phyloP scores from a whole-genome alignment of 805 yeast genomes.

The Grigorovia yakushimaensis region DNA sequence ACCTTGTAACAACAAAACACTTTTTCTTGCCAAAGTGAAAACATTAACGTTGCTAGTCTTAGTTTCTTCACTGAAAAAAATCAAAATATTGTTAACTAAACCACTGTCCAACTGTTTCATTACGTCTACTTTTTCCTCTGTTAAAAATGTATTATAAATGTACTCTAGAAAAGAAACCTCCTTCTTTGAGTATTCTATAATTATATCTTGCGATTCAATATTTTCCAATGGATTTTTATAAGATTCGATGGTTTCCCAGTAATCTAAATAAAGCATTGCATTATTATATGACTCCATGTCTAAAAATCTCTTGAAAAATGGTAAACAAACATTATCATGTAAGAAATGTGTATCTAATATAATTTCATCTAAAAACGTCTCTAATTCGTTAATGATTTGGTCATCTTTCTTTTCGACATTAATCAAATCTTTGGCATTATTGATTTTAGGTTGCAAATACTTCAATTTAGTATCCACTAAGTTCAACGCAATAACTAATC shows the following conservation, averaged over 20 bases:
- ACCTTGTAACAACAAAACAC: conserved; percentile 51
- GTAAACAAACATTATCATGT: conserved; percentile 10
- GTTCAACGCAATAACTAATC: conserved; percentile 18
- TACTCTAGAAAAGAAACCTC: conserved; percentile 25
- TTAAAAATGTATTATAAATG: conserved; percentile 8
- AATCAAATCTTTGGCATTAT: background rate
- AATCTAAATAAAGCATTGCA: conserved; percentile 36
- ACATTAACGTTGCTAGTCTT: conserved; percentile 6
- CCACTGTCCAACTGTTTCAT: conserved; percentile 15
- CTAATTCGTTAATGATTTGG: conserved; percentile 10
- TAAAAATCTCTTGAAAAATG: conserved; percentile 13
- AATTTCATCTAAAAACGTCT: conserved; percentile 10
- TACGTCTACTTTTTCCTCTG: conserved; percentile 13
- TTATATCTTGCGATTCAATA: conserved; percentile 25
- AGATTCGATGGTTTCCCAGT: conserved; percentile 58
- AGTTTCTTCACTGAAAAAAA: conserved; percentile 4
- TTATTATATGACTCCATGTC: conserved; percentile 1
- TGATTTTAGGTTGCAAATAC: conserved; percentile 3
- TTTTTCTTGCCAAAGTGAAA: conserved; percentile 40
- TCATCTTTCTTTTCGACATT: conserved; percentile 3
- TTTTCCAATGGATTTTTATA: conserved; percentile 62
- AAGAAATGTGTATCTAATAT: conserved; percentile 14
- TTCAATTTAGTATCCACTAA: conserved; percentile 19
- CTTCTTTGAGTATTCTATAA: conserved; percentile 13
- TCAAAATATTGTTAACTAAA: conserved; percentile 11